Conservation (phyloP, 345 rosid genomes). For the Cardamine occulta region DNA sequence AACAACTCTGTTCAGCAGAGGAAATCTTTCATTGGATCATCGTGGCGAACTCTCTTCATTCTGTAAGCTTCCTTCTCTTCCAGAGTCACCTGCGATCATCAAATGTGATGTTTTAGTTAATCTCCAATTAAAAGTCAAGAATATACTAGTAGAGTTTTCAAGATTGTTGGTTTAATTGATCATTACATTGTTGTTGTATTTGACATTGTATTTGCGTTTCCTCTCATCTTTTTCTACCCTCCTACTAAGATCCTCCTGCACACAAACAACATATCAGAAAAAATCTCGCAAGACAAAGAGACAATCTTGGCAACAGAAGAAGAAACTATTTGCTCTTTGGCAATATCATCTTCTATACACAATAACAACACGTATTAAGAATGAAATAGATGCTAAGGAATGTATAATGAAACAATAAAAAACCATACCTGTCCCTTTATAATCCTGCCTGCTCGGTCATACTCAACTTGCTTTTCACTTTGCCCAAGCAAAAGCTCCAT, state of each 20-base stretch:
- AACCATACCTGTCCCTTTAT: conserved; percentile 62
- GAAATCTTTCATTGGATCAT: conserved; percentile 58
- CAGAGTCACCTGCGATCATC: conserved; percentile 41
- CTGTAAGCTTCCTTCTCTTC: conserved; percentile 82
- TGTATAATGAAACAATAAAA: neutral
- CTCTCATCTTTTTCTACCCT: conserved; percentile 68
- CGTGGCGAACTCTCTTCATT: conserved; percentile 67
- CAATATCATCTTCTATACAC: conserved; percentile 50
- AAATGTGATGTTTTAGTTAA: too few relatives aligned
- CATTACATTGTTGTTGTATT: conserved; percentile 57
- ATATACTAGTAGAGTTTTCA: too few relatives aligned
- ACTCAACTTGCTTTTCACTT: conserved; percentile 69
- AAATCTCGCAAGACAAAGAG: neutral
- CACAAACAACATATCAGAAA: neutral
- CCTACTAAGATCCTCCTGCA: conserved; percentile 62
- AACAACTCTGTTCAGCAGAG: neutral
- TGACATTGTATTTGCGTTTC: conserved; percentile 64
- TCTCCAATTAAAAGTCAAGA: too few relatives aligned
- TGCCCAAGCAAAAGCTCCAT: conserved; percentile 64
- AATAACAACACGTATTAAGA: neutral
- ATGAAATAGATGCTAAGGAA: neutral
- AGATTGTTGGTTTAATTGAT: too few relatives aligned
- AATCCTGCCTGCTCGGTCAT: conserved; percentile 63
- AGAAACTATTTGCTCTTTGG: conserved; percentile 56
- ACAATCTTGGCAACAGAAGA: neutral